Evolutionary conservation across 495 filamentous ascomycete species (phyloP), one percentile per base, ranked within the genome.

Genomic region (Cercophora newfieldiana): DNA sequence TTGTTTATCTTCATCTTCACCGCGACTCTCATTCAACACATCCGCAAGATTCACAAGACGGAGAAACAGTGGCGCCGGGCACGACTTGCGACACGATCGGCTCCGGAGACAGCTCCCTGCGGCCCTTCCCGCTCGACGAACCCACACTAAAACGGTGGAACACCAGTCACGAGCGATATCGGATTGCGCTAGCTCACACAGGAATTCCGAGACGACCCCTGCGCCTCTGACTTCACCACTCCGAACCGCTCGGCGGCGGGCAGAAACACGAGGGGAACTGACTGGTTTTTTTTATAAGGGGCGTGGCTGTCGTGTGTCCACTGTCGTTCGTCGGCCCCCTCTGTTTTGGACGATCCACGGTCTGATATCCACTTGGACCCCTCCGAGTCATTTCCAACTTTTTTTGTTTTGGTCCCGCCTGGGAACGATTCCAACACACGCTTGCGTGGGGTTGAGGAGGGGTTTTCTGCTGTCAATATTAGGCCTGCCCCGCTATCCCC

Each of bases 361-460:
- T 44, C 10, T 16, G 37, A 44, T 44, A 44, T 44, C 37, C 37
- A 44, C 2, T 14, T 44, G 37, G 37, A 44, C 37, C 37, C 12
- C 37, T 44, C 59, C 59, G 59, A 61, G 59, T 44, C 61, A 44
- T 63, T 56, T 55, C 24, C n/a, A 25, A 28, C 33, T 25, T 21
- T 21, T 22, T 25, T 21, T 21, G 12, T 21, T 29, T 21, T 7
- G 26, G 3, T 25, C n/a, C 25, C n/a, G 10, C 58, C n/a, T 48
- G 7, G 29, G 14, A 25, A 30, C 31, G 8, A 28, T 14, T 33
- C 31, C 29, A 22, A 24, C 21, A 8, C 12, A 60, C 33, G 21
- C 58, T 31, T 44, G 25, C 61, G 61, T 63, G 61, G 61, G 61
- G 61, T 63, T 31, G 14, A 55, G 49, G 61, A 26, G 61, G 61